Conservation (phyloP, 75 land plant species). For the Gnetum montanum region DNA sequence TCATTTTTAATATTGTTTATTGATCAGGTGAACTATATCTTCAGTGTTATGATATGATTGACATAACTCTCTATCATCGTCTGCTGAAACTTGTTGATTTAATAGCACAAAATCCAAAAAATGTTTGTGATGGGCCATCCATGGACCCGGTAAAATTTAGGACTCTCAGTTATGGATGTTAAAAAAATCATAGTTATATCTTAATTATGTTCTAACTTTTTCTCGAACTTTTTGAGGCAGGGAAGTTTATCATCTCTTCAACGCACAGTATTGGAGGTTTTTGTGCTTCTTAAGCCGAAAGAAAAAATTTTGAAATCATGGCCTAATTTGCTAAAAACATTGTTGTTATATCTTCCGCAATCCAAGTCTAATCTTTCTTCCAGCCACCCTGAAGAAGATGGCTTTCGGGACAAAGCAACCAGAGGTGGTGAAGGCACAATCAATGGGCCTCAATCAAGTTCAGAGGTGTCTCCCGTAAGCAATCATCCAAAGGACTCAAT, state of each 20-base stretch:
- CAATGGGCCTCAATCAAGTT: too few relatives aligned
- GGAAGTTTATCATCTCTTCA: constrained; percentile 60
- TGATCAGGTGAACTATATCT: constrained; percentile 76
- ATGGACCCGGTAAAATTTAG: constrained; percentile 47
- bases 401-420: too few relatives aligned
- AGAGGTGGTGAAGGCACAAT: too few relatives aligned
- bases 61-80: constrained; percentile 43
- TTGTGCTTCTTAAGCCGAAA: constrained; percentile 62
- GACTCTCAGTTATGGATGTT: neutral
- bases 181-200: neutral
- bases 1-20: too few relatives aligned
- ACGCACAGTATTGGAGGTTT: constrained; percentile 61
- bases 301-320: constrained; percentile 51
- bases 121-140: constrained; percentile 30
- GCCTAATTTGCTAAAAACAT: constrained; percentile 42
- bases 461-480: too few relatives aligned
- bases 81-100: constrained; percentile 46
- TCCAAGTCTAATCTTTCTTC: too few relatives aligned
- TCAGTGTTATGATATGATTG: constrained; percentile 74
- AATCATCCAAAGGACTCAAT: neutral
- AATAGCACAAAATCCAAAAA: constrained; percentile 30
- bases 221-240: constrained; percentile 11
- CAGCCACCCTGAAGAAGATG: too few relatives aligned
- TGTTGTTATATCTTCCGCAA: constrained; percentile 69
- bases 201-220: neutral